Conservation (phyloP, 345 rosid species). For the Linum tenue region DNA sequence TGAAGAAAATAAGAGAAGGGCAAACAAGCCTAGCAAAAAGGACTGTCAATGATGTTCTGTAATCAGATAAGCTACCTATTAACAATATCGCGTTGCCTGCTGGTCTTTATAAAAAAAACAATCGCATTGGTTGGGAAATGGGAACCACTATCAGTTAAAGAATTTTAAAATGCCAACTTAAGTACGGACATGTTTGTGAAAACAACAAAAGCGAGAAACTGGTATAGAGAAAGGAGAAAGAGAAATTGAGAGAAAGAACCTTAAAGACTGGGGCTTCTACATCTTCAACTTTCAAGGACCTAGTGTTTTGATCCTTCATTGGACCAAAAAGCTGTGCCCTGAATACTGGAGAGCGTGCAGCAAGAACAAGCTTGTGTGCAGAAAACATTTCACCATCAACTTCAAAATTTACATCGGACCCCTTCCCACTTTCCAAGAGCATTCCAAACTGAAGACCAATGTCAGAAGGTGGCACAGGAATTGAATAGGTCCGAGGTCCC, state of each 20-base stretch:
- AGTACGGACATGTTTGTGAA: too few relatives aligned
- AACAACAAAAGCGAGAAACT: not conserved
- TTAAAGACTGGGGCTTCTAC: conserved; percentile 27
- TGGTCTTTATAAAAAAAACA: too few relatives aligned
- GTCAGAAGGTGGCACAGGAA: conserved; percentile 22
- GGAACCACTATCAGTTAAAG: too few relatives aligned
- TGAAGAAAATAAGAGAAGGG: not conserved
- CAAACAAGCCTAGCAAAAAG: not conserved
- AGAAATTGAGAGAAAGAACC: conserved; percentile 13
- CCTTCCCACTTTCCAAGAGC: conserved; percentile 22
- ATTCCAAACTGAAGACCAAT: conserved; percentile 26
- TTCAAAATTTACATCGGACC: conserved; percentile 24
- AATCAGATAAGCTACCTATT: not conserved
- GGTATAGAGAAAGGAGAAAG: not conserved
- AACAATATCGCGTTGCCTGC: not conserved
- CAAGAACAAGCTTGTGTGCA: conserved; percentile 28
- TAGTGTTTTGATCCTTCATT: conserved; percentile 26
- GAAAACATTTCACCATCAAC: conserved; percentile 23
- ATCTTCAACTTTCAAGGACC: conserved; percentile 23
- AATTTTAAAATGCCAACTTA: too few relatives aligned
- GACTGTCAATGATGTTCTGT: not conserved
- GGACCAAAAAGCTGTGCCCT: conserved; percentile 31
- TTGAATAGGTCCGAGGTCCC: conserved; percentile 20
- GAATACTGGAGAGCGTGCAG: conserved; percentile 26
- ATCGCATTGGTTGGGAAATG: too few relatives aligned